Evolutionary conservation across 331 rosid species (phyloP).

Genomic region (Dryas integrifolia): DNA sequence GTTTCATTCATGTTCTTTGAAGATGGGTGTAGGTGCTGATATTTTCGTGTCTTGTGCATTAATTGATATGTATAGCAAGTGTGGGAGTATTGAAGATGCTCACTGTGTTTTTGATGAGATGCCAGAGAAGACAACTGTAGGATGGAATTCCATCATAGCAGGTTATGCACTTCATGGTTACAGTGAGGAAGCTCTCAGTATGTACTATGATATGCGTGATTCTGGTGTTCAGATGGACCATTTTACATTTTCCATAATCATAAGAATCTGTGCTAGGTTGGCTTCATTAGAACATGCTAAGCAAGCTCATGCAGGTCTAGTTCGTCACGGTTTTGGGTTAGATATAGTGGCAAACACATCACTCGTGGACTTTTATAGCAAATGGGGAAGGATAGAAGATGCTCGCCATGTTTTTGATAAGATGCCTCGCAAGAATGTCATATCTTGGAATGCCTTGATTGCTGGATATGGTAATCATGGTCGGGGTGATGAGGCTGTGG

Average conservation of each 20-base stretch:
- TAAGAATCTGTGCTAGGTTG: constrained; percentile 75
- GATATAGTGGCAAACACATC: constrained; percentile 77
- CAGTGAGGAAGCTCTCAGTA: constrained; percentile 71
- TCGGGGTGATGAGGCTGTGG: constrained; percentile 65
- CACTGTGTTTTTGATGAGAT: constrained; percentile 67
- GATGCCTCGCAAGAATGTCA: constrained; percentile 62
- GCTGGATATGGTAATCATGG: constrained; percentile 87
- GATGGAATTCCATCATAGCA: constrained; percentile 82
- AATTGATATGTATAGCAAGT: constrained; percentile 90
- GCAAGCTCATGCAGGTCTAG: constrained; percentile 82
- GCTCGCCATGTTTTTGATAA: constrained; percentile 71
- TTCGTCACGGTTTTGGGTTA: constrained; percentile 76
- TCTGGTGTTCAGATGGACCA: constrained; percentile 68
- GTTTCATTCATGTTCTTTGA: constrained; percentile 71
- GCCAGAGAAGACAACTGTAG: constrained; percentile 71
- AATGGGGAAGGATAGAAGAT: constrained; percentile 87
- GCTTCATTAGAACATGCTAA: constrained; percentile 77
- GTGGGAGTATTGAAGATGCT: constrained; percentile 77
- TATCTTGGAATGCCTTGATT: constrained; percentile 88
- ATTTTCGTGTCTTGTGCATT: constrained; percentile 64
- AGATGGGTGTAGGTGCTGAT: constrained; percentile 50
- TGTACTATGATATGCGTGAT: constrained; percentile 64
- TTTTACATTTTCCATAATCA: constrained; percentile 69
- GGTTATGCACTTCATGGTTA: constrained; percentile 81
- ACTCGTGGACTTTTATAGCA: constrained; percentile 87